phyloP scores from a whole-genome alignment of 2,329 filamentous ascomycete species.

The Coleophoma cylindrospora region DNA sequence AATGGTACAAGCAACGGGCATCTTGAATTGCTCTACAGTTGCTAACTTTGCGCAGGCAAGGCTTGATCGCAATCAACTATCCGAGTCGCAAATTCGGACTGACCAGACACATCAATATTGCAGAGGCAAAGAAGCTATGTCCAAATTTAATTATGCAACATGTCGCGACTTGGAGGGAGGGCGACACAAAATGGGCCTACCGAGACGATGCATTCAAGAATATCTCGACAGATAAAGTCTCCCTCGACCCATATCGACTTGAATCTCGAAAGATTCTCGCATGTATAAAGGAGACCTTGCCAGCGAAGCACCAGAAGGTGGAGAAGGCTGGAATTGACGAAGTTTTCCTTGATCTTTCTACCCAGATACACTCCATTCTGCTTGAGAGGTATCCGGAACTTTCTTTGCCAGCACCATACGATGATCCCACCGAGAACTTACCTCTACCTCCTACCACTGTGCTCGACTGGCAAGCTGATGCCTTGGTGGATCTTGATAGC shows the following conservation, averaged over 20 bases:
- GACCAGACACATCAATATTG: slow-evolving; percentile 69
- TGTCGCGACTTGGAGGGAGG: slow-evolving; percentile 91
- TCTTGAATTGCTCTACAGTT: too few species aligned
- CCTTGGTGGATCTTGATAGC: slow-evolving; percentile 72
- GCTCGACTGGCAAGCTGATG: slow-evolving; percentile 79
- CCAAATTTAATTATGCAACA: slow-evolving; percentile 83
- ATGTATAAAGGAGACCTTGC: slow-evolving; percentile 69
- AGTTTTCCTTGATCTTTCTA: slow-evolving; percentile 88
- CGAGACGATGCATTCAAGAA: slow-evolving; percentile 72
- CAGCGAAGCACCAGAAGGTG: slow-evolving; percentile 61
- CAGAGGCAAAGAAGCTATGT: slow-evolving; percentile 82
- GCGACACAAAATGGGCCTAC: slow-evolving; percentile 89
- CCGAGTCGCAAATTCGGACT: slow-evolving; percentile 79
- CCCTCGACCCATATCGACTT: slow-evolving; percentile 83
- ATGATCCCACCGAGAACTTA: slow-evolving; percentile 65
- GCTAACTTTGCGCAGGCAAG: slow-evolving; percentile 53
- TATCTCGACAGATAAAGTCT: slow-evolving; percentile 88
- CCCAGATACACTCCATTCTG: slow-evolving; percentile 72
- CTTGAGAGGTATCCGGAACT: slow-evolving; percentile 75
- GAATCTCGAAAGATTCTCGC: slow-evolving; percentile 80
- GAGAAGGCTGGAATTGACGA: slow-evolving; percentile 97
- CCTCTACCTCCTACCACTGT: slow-evolving; percentile 69
- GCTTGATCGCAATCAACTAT: slow-evolving; percentile 95
- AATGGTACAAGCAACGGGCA: slow-evolving; percentile 54
- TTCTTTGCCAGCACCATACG: slow-evolving; percentile 59